Evolutionary conservation across 129 eudicot species (phyloP), one percentile per base, ranked within the genome.

Genomic region (Saussurea involucrata): DNA sequence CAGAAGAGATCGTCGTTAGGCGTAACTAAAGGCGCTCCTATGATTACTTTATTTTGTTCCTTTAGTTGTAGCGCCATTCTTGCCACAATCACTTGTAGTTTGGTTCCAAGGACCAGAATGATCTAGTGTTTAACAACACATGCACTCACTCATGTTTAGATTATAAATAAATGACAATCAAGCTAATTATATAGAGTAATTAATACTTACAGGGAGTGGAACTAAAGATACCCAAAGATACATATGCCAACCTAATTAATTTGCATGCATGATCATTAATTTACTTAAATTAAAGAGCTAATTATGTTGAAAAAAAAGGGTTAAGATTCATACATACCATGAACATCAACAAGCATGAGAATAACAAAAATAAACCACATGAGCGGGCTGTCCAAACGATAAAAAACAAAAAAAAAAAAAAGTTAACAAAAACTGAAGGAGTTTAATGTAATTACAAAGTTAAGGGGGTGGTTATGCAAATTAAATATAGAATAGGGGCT

Each of bases 1-100:
- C 90, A 87, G 65, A 87, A 87, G 34, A 83, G 86, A 57, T 87
- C 76, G 29, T 87, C 88, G 5, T 84, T 81, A 70, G 88, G 90
- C 25, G 55, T 74, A 24, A 83, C 90, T 55, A 87, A 68, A 15
- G 83, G 87, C 25, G 71, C 73, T 77, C 88, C 90, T 22, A 80
- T 71, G 24, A 68, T 66, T 17, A 87, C 90, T 40, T 69, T 77
- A 66, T 84, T 81, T 61, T 83, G 84, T 68, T 80, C 76, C 64
- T 80, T 80, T 31, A 86, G 81, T 9, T 60, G 83, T 73, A 83
- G 68, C 3, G 90, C 90, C 90, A 86, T 86, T 73, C 71, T 80
- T 55, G 86, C 82, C 24, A 86, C 90, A 2, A 86, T 80, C 63
- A 83, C 87, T 76, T 83, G 85, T 46, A 86, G 79, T 77, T 86